Percentiles rank a stretch among this genome's conserved stretches.
phyloP scores from a whole-genome alignment of 345 rosid genomes.

The Euphorbia lathyris region DNA sequence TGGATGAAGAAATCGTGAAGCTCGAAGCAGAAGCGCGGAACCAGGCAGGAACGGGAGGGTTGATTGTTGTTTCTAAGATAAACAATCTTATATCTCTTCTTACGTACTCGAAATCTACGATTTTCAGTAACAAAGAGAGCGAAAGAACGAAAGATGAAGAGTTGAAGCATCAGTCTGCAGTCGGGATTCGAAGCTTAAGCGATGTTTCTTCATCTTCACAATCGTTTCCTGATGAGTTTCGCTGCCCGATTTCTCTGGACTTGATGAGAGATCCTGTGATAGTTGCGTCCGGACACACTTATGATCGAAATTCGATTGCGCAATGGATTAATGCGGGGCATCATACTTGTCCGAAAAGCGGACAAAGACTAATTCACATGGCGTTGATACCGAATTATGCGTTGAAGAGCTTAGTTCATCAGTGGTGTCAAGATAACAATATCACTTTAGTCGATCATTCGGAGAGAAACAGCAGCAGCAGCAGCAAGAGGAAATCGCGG shows the following conservation, averaged over 20 bases:
- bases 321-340: slow-evolving; percentile 71
- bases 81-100: slow-evolving; percentile 56
- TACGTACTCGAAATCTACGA: slow-evolving; percentile 40
- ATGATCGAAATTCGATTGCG: slow-evolving; percentile 56
- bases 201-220: slow-evolving; percentile 45
- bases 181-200: slow-evolving; percentile 7
- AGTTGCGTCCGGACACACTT: slow-evolving; percentile 64
- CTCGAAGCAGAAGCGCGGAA: slow-evolving; percentile 49
- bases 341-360: slow-evolving; percentile 65
- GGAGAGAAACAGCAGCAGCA: slow-evolving; percentile 26
- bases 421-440: slow-evolving; percentile 68
- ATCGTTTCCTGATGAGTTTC: slow-evolving; percentile 55
- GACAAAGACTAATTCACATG: slow-evolving; percentile 60
- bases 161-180: slow-evolving; percentile 19
- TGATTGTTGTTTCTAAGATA: slow-evolving; percentile 56
- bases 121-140: slow-evolving; percentile 32
- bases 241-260: slow-evolving; percentile 65
- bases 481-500: slow-evolving; percentile 23
- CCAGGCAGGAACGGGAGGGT: slow-evolving; percentile 73
- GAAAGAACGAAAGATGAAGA: slow-evolving; percentile 27
- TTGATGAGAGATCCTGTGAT: slow-evolving; percentile 68
- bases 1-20: slow-evolving; percentile 48
- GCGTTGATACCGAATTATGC: slow-evolving; percentile 68
- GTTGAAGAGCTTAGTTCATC: slow-evolving; percentile 52
- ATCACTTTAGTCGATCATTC: slow-evolving; percentile 38